phyloP scores from a whole-genome alignment of 2,329 filamentous ascomycete species.

The Curvularia spicifera region DNA sequence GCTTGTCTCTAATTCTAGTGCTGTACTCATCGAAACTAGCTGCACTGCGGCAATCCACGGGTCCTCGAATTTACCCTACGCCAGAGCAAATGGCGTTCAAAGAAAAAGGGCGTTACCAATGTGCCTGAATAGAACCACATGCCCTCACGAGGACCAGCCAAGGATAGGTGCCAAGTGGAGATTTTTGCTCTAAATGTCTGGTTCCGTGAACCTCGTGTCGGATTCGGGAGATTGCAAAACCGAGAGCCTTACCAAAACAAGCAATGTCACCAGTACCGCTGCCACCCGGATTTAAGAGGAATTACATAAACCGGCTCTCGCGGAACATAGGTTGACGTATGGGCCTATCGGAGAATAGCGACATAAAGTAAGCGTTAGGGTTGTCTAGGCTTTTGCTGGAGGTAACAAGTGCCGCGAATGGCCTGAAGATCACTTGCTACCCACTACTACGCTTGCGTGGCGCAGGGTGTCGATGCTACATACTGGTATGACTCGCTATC shows the following conservation, averaged over 20 bases:
- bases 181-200: constrained; percentile 2
- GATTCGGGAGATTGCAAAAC: constrained; percentile 21
- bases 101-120: constrained; percentile 13
- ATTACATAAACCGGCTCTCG: constrained; percentile 11
- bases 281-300: constrained; percentile 13
- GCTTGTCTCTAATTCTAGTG: constrained; percentile 2
- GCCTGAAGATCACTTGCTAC: background rate
- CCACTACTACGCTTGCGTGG: background rate
- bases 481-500: background rate
- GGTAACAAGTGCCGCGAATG: constrained; percentile 9
- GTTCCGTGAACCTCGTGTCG: constrained; percentile 12
- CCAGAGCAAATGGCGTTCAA: constrained; percentile 8
- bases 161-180: background rate
- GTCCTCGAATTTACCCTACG: background rate
- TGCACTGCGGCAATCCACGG: constrained; percentile 8
- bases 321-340: constrained; percentile 9
- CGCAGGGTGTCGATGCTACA: background rate
- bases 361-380: constrained; percentile 9
- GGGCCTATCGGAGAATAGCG: constrained; percentile 14
- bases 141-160: background rate
- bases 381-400: background rate
- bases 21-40: constrained; percentile 12
- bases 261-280: constrained; percentile 19
- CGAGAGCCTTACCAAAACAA: constrained; percentile 19
- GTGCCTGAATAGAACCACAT: constrained; percentile 6